Percentiles rank a stretch among this genome's conserved stretches.
phyloP scores from a whole-genome alignment of 1,284 basidiomycete genomes.

The Puccinia sorghi region DNA sequence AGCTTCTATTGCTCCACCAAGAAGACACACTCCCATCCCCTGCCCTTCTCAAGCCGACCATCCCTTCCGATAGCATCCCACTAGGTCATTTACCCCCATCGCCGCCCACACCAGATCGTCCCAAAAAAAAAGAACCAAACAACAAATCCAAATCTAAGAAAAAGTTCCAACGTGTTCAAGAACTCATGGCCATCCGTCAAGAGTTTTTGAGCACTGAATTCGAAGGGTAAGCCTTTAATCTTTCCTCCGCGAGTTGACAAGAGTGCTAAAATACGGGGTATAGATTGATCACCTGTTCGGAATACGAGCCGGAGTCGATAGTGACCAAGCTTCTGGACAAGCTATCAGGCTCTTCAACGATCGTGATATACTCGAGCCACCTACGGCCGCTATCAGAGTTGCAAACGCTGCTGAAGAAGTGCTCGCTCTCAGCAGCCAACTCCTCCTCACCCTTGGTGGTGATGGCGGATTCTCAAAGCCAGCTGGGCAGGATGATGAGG shows the following conservation, averaged over 20 bases:
- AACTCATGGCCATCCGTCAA: conserved; percentile 68
- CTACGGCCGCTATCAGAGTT: conserved; percentile 19
- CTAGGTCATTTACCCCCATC: not conserved
- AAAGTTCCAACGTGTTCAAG: conserved; percentile 67
- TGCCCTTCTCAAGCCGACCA: not conserved
- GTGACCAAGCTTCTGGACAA: not conserved
- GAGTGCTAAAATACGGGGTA: not conserved
- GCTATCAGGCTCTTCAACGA: conserved; percentile 21
- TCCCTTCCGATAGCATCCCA: not conserved
- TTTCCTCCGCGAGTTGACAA: not conserved
- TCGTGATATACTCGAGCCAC: conserved; percentile 27
- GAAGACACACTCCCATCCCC: not conserved
- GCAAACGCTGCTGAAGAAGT: conserved; percentile 15
- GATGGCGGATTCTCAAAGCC: conserved; percentile 37
- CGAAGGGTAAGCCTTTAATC: conserved; percentile 27
- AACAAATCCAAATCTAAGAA: conserved; percentile 65
- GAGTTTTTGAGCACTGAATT: conserved; percentile 77
- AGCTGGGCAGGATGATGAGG: not conserved
- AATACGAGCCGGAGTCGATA: conserved; percentile 46
- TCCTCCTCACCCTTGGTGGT: conserved; percentile 65
- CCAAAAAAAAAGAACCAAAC: conserved; percentile 58
- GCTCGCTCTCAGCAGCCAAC: conserved; percentile 62
- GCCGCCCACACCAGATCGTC: not conserved
- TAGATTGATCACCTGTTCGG: conserved; percentile 39
- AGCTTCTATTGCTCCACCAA: conserved; percentile 8